Percentiles rank a stretch among this genome's conserved stretches.
Conservation (phyloP, 306 rosid species). For the Sphenostylis stenocarpa region DNA sequence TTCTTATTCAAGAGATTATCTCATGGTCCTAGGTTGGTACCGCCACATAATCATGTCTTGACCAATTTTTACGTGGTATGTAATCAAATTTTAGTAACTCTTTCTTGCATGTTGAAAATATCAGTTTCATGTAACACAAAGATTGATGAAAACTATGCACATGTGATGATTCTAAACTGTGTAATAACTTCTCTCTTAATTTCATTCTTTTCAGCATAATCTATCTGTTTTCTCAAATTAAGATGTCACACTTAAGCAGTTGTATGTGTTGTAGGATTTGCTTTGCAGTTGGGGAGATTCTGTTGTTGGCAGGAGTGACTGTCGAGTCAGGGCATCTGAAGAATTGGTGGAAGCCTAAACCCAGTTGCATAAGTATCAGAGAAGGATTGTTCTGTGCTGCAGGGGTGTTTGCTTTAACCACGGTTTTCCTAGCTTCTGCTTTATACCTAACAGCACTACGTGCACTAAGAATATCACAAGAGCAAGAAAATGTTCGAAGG, state of each 20-base stretch:
- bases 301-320: slow-evolving; percentile 55
- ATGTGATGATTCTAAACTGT: neutral
- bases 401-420: slow-evolving; percentile 57
- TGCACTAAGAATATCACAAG: slow-evolving; percentile 46
- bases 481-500: slow-evolving; percentile 40
- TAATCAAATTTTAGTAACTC: neutral
- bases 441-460: slow-evolving; percentile 56
- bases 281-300: slow-evolving; percentile 63
- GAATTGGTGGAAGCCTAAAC: slow-evolving; percentile 58
- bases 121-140: too few species aligned
- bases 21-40: too few species aligned
- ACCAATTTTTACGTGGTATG: neutral
- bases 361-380: slow-evolving; percentile 46
- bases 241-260: neutral
- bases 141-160: neutral
- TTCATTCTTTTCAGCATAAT: neutral
- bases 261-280: slow-evolving; percentile 47
- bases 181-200: neutral
- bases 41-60: neutral
- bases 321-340: slow-evolving; percentile 70
- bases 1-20: too few species aligned
- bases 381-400: slow-evolving; percentile 68
- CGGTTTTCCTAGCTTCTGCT: slow-evolving; percentile 60
- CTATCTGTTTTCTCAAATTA: neutral
- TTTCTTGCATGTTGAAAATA: too few species aligned